A percentile compares a stretch with the other conserved stretches of the same genome.
phyloP scores from a whole-genome alignment of 352 stramenopile species.

The Vaucheria bursata region DNA sequence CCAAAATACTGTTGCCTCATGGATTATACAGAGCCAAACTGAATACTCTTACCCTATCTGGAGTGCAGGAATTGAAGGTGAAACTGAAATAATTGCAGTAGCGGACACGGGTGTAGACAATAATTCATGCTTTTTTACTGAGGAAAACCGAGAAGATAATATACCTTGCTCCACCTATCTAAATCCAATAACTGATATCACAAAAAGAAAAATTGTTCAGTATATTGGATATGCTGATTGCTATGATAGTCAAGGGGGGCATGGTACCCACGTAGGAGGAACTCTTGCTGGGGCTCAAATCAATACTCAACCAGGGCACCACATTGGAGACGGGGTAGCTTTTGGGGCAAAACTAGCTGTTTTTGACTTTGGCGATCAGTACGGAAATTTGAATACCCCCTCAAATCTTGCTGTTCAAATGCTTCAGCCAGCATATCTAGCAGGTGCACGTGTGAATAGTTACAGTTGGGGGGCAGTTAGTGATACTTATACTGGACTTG shows the following conservation, averaged over 20 bases:
- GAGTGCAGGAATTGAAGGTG: slow-evolving; percentile 21
- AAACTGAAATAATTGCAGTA: slow-evolving; percentile 35
- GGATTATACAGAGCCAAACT: slow-evolving; percentile 40
- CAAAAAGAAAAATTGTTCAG: slow-evolving; percentile 55
- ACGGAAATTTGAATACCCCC: slow-evolving; percentile 24
- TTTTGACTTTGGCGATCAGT: slow-evolving; percentile 62
- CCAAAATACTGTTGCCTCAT: slow-evolving; percentile 35
- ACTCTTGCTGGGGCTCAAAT: slow-evolving; percentile 63
- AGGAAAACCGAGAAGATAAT: slow-evolving; percentile 17
- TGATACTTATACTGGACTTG: slow-evolving; percentile 42
- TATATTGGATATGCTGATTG: slow-evolving; percentile 59
- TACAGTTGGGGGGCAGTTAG: slow-evolving; percentile 50
- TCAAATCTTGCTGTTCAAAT: slow-evolving; percentile 38
- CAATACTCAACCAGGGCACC: slow-evolving; percentile 22
- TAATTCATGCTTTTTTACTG: slow-evolving; percentile 50
- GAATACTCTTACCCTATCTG: slow-evolving; percentile 35
- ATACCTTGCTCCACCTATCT: slow-evolving; percentile 37
- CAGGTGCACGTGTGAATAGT: slow-evolving; percentile 48
- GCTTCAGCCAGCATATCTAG: slow-evolving; percentile 43
- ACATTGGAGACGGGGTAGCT: slow-evolving; percentile 58
- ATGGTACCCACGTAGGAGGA: slow-evolving; percentile 74
- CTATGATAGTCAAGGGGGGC: slow-evolving; percentile 58
- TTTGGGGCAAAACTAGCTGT: slow-evolving; percentile 68
- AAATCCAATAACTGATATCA: slow-evolving; percentile 39
- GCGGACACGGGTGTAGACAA: slow-evolving; percentile 51